These are phyloP conservation scores for Leccinum truebloodii DNA, from an alignment of 768 basidiomycete genomes.

Conservation along the genomic window DNA sequence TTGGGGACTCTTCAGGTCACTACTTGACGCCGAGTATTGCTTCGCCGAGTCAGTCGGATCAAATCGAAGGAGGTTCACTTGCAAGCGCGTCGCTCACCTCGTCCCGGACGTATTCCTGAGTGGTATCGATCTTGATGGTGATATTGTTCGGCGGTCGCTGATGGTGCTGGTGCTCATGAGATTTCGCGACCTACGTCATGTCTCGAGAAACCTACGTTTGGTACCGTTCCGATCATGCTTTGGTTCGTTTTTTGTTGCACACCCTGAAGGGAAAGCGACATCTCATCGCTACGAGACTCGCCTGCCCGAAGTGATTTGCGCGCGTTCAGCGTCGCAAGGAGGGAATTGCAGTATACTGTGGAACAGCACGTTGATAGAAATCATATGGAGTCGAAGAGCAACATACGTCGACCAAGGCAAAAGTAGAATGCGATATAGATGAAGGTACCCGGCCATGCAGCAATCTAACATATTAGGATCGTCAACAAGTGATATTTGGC, in stretches of 20 bases:
- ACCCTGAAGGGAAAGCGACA: slow-evolving; percentile 35
- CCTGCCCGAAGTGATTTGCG: slow-evolving; percentile 47
- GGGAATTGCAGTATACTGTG: slow-evolving; percentile 60
- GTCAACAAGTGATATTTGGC: slow-evolving; percentile 1
- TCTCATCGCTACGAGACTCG: slow-evolving; percentile 24
- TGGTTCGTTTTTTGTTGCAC: slow-evolving; percentile 25
- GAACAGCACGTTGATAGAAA: background rate
- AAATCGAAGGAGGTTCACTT: background rate
- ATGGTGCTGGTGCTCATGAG: background rate
- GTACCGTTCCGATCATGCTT: slow-evolving; percentile 11
- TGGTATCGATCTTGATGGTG: slow-evolving; percentile 69
- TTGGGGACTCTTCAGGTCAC: slow-evolving; percentile 22
- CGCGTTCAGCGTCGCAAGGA: slow-evolving; percentile 62
- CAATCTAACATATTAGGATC: slow-evolving; percentile 39
- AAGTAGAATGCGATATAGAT: slow-evolving; percentile 67
- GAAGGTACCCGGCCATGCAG: slow-evolving; percentile 52
- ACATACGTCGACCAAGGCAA: slow-evolving; percentile 60
- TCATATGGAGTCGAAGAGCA: background rate
- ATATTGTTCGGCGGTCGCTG: slow-evolving; percentile 47
- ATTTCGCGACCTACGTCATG: background rate
- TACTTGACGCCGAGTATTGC: slow-evolving; percentile 24
- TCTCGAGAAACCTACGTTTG: slow-evolving; percentile 11
- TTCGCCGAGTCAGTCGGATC: background rate
- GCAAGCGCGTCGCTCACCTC: slow-evolving; percentile 22
- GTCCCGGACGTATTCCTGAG: slow-evolving; percentile 54